A percentile compares a stretch with the other conserved stretches of the same genome.
Conservation (phyloP, 441 rosid species). For the Erodium trifolium region DNA sequence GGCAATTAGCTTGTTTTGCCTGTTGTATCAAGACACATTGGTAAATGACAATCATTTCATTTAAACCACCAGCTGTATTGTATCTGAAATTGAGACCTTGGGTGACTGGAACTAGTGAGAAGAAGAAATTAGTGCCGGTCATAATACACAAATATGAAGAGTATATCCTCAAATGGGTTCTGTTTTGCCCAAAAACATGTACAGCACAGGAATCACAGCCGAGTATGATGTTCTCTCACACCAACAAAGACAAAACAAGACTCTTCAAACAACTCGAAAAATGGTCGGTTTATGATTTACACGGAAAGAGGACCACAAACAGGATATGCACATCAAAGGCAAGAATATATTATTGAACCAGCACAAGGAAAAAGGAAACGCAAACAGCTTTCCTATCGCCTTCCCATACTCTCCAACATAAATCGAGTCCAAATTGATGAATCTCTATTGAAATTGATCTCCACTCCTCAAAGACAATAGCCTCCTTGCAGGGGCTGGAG, state of each 20-base stretch:
- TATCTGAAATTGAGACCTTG: too few relatives aligned
- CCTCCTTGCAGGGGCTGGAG: constrained; percentile 89
- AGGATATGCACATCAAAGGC: constrained; percentile 34
- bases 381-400: constrained; percentile 21
- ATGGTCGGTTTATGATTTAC: constrained; percentile 32
- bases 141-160: not conserved
- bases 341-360: constrained; percentile 20
- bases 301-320: constrained; percentile 19
- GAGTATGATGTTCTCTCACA: too few relatives aligned
- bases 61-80: too few relatives aligned
- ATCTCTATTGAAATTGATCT: constrained; percentile 25
- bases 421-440: constrained; percentile 12
- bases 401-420: constrained; percentile 8
- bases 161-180: constrained; percentile 10
- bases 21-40: too few relatives aligned
- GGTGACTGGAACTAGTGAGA: not conserved
- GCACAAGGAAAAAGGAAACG: constrained; percentile 13
- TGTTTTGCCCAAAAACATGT: constrained; percentile 1
- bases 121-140: not conserved
- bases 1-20: too few relatives aligned
- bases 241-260: constrained; percentile 11
- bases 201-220: not conserved
- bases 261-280: constrained; percentile 5
- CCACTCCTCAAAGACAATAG: constrained; percentile 44
- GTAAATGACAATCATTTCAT: too few relatives aligned